phyloP scores from a whole-genome alignment of 768 basidiomycete species.

The Naematelia encephala region DNA sequence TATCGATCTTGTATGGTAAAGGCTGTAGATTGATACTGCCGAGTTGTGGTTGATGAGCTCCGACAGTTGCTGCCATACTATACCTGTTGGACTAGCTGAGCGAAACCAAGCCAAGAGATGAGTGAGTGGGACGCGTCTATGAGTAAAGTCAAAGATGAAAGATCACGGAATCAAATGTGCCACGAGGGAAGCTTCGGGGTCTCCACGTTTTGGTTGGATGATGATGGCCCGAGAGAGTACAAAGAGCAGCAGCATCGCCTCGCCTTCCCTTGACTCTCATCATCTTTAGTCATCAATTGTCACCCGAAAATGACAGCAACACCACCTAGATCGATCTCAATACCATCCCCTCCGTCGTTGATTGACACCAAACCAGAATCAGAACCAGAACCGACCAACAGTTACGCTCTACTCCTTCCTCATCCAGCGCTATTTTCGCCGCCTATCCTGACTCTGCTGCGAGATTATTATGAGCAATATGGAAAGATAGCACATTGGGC shows the following conservation, averaged over 20 bases:
- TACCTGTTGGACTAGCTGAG: too few species aligned
- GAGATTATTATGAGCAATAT: constrained; percentile 68
- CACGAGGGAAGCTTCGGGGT: too few species aligned
- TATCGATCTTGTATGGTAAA: not conserved
- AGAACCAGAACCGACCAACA: constrained; percentile 61
- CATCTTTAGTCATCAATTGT: not conserved
- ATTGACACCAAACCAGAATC: not conserved
- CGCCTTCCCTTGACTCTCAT: too few species aligned
- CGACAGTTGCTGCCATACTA: not conserved
- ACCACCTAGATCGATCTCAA: not conserved
- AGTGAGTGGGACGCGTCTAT: too few species aligned
- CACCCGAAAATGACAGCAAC: not conserved
- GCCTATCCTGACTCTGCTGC: constrained; percentile 63
- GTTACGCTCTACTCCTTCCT: constrained; percentile 73
- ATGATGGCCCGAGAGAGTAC: too few species aligned
- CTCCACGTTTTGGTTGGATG: too few species aligned
- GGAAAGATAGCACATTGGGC: constrained; percentile 89
- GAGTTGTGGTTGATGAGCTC: not conserved
- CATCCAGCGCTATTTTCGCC: constrained; percentile 76
- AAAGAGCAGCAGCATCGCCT: too few species aligned
- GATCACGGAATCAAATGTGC: not conserved
- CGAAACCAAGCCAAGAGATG: too few species aligned
- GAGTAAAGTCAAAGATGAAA: too few species aligned
- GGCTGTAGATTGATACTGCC: not conserved
- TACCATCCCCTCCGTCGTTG: not conserved